phyloP scores from a whole-genome alignment of 495 filamentous ascomycete species.

The Xylaria telfairii region DNA sequence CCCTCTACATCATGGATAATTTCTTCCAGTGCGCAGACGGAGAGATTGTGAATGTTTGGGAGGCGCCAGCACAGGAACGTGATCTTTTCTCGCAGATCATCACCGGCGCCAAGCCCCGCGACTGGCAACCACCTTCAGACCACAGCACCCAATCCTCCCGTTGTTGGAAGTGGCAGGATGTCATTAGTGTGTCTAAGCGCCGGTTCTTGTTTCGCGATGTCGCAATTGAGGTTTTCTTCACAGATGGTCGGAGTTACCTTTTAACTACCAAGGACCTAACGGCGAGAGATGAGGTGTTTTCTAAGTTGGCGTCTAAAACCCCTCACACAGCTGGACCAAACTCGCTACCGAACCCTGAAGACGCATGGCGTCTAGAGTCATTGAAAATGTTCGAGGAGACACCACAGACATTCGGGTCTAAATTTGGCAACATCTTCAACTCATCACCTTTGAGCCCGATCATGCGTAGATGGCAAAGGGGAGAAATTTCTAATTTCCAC shows the following conservation, averaged over 20 bases:
- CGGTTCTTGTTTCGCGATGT: constrained; percentile 96
- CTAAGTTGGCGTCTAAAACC: constrained; percentile 74
- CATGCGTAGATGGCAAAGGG: constrained; percentile 88
- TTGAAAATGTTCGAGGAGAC: constrained; percentile 81
- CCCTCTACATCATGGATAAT: constrained; percentile 91
- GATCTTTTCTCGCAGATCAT: constrained; percentile 96
- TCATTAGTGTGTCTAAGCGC: constrained; percentile 95
- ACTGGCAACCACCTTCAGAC: constrained; percentile 56
- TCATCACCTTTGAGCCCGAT: constrained; percentile 74
- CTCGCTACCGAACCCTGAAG: constrained; percentile 62
- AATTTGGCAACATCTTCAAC: constrained; percentile 95
- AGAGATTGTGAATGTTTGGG: constrained; percentile 94
- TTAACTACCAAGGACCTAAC: constrained; percentile 76
- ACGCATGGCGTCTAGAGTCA: constrained; percentile 87
- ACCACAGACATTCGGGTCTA: constrained; percentile 83
- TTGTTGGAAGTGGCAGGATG: constrained; percentile 92
- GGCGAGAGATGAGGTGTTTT: constrained; percentile 78
- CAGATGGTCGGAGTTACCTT: constrained; percentile 93
- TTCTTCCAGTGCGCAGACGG: constrained; percentile 94
- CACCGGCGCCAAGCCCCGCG: constrained; percentile 72
- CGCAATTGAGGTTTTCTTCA: constrained; percentile 93
- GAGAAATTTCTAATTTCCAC: constrained; percentile 97
- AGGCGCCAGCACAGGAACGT: constrained; percentile 89
- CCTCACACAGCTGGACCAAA: constrained; percentile 69
- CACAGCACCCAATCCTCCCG: constrained; percentile 76